Evolutionary conservation across 805 yeast genomes (phyloP), one percentile per base, ranked within the genome.

Genomic region (Myxozyma nipponensis): DNA sequence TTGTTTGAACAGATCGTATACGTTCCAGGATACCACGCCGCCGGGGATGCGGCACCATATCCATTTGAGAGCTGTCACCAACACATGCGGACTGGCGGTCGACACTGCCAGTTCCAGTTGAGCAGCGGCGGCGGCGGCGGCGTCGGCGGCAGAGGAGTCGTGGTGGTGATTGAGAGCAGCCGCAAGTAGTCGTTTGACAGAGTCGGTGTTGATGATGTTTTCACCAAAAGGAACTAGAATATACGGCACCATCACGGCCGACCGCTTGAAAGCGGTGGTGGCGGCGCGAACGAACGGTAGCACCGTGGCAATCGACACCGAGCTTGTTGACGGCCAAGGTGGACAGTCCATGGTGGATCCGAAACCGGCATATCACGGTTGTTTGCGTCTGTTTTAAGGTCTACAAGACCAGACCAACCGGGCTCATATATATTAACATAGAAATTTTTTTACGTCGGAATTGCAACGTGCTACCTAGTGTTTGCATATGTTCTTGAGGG

Each of bases 1-100:
- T 21, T 76, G 71, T 58, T 77, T 82, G 65, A 84, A 89, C 49
- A 82, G 79, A 23, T 81, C 72, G 66, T 89, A 89, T 0, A 87
- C 80, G 48, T 82, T 84, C 95, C 95, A 88, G 0, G 95, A 93
- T 39, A 89, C 81, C 26, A 89, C 75, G 57, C 89, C 87, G 53
- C 79, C 77, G 49, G 82, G 83, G 19, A 90, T 68, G 51, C 97
- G 73, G 53, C 90, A 79, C 97, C 97, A 89, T 41, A 87, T 72
- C 68, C 86, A 89, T 64, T 87, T 88, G 52, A 89, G 71, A 1
- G 83, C 83, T 49, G 87, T 77, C 34, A 85, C 79, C 37, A 89
- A 69, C 1, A 50, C 59, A 40, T 78, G 82, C 49, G 81, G 87
- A 57, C 86, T 88, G 0, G 82, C 74, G 44, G 70, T 62, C 42